Evolutionary conservation across 2,329 filamentous ascomycete genomes (phyloP).

Genomic region (Myriosclerotinia duriaeana): DNA sequence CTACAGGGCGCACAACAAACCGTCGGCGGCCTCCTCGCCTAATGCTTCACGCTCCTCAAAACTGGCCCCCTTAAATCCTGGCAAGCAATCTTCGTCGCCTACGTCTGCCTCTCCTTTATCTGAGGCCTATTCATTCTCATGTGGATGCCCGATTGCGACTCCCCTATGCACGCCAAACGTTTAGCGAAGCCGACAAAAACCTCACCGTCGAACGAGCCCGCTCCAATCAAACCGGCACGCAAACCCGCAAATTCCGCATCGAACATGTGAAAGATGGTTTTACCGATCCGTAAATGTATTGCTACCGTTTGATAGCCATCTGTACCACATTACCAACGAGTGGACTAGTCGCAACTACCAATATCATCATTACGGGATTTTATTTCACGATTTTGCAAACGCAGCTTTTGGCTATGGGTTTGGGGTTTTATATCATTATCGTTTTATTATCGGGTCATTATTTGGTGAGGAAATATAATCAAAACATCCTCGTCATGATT

Average conservation of each 20-base stretch:
- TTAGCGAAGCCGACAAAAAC: slow-evolving; percentile 47
- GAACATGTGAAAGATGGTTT: slow-evolving; percentile 54
- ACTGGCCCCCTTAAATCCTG: slow-evolving; percentile 57
- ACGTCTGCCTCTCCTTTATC: slow-evolving; percentile 46
- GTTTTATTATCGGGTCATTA: slow-evolving; percentile 65
- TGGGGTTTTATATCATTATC: slow-evolving; percentile 71
- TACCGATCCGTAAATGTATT: slow-evolving; percentile 64
- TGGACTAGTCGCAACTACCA: slow-evolving; percentile 70
- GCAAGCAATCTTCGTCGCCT: slow-evolving; percentile 58
- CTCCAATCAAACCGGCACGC: slow-evolving; percentile 57
- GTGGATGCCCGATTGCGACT: slow-evolving; percentile 52
- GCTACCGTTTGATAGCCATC: slow-evolving; percentile 63
- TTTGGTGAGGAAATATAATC: slow-evolving; percentile 66
- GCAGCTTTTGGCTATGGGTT: slow-evolving; percentile 72
- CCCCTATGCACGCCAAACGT: slow-evolving; percentile 49
- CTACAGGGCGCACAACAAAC: slow-evolving; percentile 64
- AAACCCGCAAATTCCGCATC: slow-evolving; percentile 51
- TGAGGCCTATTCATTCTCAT: slow-evolving; percentile 46
- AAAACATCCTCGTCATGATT: slow-evolving; percentile 68
- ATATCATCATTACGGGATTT: slow-evolving; percentile 71
- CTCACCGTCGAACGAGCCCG: slow-evolving; percentile 54
- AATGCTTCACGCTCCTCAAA: slow-evolving; percentile 54
- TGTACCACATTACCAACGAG: slow-evolving; percentile 73
- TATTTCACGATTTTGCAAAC: slow-evolving; percentile 66
- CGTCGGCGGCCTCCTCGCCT: slow-evolving; percentile 61